Evolutionary conservation across 495 filamentous ascomycete species (phyloP).

Genomic region (Hypoxylon intermedium): DNA sequence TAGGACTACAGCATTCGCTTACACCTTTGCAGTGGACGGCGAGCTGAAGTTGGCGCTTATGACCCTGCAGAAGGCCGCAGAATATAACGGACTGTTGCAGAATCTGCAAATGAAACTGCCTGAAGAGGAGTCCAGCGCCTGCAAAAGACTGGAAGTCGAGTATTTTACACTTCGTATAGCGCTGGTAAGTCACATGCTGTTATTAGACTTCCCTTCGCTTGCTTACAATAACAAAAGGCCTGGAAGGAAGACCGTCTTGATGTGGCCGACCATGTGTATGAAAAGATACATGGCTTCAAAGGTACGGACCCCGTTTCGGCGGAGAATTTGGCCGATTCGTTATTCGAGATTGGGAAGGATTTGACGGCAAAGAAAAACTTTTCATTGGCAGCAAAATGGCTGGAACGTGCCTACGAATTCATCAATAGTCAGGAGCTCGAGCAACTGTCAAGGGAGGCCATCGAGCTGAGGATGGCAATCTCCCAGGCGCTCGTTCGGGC

Average conservation of each 20-base stretch:
- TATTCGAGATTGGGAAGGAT: slow-evolving; percentile 75
- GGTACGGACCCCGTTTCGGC: slow-evolving; percentile 57
- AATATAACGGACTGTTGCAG: slow-evolving; percentile 65
- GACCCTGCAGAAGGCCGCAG: slow-evolving; percentile 68
- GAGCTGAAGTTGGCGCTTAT: slow-evolving; percentile 64
- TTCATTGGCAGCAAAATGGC: slow-evolving; percentile 69
- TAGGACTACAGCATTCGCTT: slow-evolving; percentile 11
- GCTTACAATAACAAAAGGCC: slow-evolving; percentile 57
- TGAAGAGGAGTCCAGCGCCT: slow-evolving; percentile 43
- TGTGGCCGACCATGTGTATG: slow-evolving; percentile 79
- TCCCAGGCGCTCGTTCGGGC: slow-evolving; percentile 66
- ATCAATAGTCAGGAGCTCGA: slow-evolving; percentile 64
- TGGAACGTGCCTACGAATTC: slow-evolving; percentile 70
- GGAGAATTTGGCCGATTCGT: slow-evolving; percentile 72
- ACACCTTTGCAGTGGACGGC: slow-evolving; percentile 49
- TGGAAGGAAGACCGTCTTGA: slow-evolving; percentile 75
- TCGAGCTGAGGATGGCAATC: slow-evolving; percentile 70
- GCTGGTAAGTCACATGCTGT: slow-evolving; percentile 59
- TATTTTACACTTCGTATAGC: slow-evolving; percentile 75
- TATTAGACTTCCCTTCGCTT: slow-evolving; percentile 14
- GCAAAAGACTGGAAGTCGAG: slow-evolving; percentile 59
- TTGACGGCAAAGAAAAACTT: slow-evolving; percentile 61
- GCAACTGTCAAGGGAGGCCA: slow-evolving; percentile 62
- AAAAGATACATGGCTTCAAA: slow-evolving; percentile 56
- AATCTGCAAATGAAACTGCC: slow-evolving; percentile 39